phyloP scores from a whole-genome alignment of 257 asterid genomes.

The Cinchona pubescens region DNA sequence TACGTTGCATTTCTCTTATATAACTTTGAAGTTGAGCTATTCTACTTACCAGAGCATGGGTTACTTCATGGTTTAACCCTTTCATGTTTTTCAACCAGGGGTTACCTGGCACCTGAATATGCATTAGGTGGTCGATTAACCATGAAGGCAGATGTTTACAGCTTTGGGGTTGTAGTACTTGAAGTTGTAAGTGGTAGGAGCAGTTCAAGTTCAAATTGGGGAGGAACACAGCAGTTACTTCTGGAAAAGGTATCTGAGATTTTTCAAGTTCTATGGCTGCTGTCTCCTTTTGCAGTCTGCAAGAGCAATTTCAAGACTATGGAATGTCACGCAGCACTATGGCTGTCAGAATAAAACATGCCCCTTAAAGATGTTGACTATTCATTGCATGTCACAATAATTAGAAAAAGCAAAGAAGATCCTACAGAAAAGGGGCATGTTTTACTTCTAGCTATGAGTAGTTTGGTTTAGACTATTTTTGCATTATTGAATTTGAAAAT shows the following conservation, averaged over 20 bases:
- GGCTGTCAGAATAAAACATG: no score
- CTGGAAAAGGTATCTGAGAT: no score
- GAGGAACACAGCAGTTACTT: no score
- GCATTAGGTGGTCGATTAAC: no score
- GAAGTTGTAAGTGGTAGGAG: no score
- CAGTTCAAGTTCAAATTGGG: no score
- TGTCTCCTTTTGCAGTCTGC: no score
- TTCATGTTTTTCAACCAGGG: slow-evolving; percentile 53
- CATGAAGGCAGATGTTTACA: no score
- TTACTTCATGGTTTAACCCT: slow-evolving; percentile 64
- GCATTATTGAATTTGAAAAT: not conserved
- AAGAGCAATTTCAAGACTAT: no score
- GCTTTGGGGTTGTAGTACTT: no score
- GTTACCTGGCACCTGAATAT: slow-evolving; percentile 5
- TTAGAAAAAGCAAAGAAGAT: not conserved
- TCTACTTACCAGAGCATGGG: slow-evolving; percentile 43
- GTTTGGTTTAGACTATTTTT: not conserved
- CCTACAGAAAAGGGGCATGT: not conserved
- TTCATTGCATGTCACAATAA: not conserved
- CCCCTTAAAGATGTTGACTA: not conserved
- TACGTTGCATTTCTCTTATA: not conserved
- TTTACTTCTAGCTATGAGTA: not conserved
- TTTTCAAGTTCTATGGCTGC: no score
- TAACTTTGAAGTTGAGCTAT: slow-evolving; percentile 6
- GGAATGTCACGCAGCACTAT: no score